Base-by-base conservation (phyloP, 75 land plant species). In the Pinus taeda region DNA sequence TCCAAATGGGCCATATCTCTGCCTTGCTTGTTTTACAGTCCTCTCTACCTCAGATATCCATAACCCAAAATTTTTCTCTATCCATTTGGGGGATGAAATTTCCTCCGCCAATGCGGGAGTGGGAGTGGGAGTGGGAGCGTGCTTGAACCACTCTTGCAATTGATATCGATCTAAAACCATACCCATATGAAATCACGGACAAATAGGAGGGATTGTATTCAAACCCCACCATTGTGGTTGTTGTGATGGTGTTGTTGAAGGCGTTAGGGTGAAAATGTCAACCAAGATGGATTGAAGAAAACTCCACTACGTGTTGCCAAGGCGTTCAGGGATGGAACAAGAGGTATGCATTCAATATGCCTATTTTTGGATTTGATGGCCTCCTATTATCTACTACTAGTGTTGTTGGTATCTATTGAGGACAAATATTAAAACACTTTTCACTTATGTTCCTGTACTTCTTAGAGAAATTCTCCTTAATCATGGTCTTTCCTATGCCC, bases 231-330 rank as follows among this genome's bases (percentile, higher is more conserved):
- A 86, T 90, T 75, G 83, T 88, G 77, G 91, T 78, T 37, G 92
- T 96, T 22, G 98, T 95, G 60, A 88, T 76, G 75, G 87, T 88
- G 45, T 73, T 95, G 69, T 76, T 95, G 70, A 78, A 85, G 29
- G 92, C 94, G 6, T 79, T 95, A 30, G 37, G 96, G 92, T 15
- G 98, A 95, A 65, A 96, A 95, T 81, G 63, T 80, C 36, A 83
- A 81, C 18, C 84, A 96, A 56, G 92, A 90, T 57, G 98, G 98
- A 22, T 79, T 95, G 1, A 30, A 30, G 0, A 30, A 30, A 30
- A 30, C 33, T 30, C 33, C 33, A 30, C 1, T 30, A 1, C 91
- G 96, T 33, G 98, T 95, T 11, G 93, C 96, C 73, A 87, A 85
- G 81, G 98, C 98, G 49, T 81, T 95, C 55, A 66, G 75, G 7